Evolutionary conservation across 2,329 filamentous ascomycete species (phyloP).

Genomic region (Rhinocladiella similis): DNA sequence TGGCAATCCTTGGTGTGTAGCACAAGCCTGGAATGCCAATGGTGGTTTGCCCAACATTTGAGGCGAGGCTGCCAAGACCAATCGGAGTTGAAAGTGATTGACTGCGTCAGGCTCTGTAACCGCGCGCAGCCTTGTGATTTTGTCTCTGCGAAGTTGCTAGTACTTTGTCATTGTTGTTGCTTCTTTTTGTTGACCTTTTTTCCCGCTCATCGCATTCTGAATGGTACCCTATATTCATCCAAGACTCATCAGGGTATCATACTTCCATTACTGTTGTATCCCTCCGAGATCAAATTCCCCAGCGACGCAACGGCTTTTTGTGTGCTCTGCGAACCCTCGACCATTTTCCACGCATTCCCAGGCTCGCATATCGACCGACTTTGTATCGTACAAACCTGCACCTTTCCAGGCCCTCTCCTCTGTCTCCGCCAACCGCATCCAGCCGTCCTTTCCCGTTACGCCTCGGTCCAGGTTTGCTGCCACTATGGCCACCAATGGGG

Average conservation of each 20-base stretch:
- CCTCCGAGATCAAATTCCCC: background rate
- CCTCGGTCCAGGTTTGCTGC: background rate
- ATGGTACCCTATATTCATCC: slow-evolving; percentile 22
- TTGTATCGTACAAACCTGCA: slow-evolving; percentile 3
- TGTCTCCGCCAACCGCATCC: background rate
- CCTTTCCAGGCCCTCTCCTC: background rate
- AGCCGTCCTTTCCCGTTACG: background rate
- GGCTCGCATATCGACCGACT: background rate
- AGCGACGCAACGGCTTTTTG: slow-evolving; percentile 1
- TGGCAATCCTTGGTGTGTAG: no score
- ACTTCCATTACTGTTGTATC: slow-evolving; percentile 13
- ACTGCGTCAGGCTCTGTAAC: background rate
- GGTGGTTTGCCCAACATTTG: no score
- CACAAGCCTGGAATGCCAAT: no score
- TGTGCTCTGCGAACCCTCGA: background rate
- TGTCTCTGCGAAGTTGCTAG: background rate
- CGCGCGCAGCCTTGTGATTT: slow-evolving; percentile 1
- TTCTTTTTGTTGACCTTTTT: background rate
- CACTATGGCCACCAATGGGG: slow-evolving; percentile 52
- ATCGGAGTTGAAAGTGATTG: background rate
- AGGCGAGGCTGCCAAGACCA: background rate
- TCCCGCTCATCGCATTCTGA: slow-evolving; percentile 11
- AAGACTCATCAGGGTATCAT: slow-evolving; percentile 17
- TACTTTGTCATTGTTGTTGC: background rate
- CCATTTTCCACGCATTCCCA: background rate